Evolutionary conservation across 768 basidiomycete genomes (phyloP).

Genomic region (Phallus indusiatus): DNA sequence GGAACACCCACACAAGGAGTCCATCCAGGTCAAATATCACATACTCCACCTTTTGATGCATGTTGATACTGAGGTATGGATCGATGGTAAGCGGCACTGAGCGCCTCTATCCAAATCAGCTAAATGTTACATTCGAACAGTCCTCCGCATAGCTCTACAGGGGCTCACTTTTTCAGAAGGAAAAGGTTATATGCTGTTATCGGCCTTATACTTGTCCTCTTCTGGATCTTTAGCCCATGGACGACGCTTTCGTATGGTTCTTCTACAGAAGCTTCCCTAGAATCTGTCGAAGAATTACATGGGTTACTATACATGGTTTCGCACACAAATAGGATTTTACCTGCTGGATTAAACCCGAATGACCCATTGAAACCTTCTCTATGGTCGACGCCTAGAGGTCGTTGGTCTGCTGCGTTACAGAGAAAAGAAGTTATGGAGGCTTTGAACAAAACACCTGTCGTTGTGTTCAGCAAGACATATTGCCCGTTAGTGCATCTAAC

Average conservation of each 20-base stretch:
- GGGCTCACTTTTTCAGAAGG: neutral
- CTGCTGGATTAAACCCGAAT: slow-evolving; percentile 31
- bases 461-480: slow-evolving; percentile 81
- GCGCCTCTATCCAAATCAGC: too few species aligned
- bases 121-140: neutral
- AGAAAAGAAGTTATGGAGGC: slow-evolving; percentile 31
- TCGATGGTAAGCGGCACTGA: neutral
- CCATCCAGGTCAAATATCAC: slow-evolving; percentile 73
- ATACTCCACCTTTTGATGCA: slow-evolving; percentile 35
- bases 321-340: slow-evolving; percentile 7
- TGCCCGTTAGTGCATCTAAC: slow-evolving; percentile 51
- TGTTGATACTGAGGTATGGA: neutral
- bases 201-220: neutral
- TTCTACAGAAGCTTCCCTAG: neutral
- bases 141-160: neutral
- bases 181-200: neutral
- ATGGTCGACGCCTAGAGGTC: slow-evolving; percentile 39
- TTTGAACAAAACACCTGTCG: slow-evolving; percentile 45
- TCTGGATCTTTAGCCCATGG: neutral
- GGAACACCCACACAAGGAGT: slow-evolving; percentile 17
- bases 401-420: slow-evolving; percentile 31
- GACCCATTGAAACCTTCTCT: slow-evolving; percentile 40
- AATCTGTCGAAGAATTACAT: slow-evolving; percentile 5
- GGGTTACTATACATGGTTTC: slow-evolving; percentile 12
- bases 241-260: neutral